phyloP scores from a whole-genome alignment of 371 early-diverging fungal genomes.

The Mortierella sp. region DNA sequence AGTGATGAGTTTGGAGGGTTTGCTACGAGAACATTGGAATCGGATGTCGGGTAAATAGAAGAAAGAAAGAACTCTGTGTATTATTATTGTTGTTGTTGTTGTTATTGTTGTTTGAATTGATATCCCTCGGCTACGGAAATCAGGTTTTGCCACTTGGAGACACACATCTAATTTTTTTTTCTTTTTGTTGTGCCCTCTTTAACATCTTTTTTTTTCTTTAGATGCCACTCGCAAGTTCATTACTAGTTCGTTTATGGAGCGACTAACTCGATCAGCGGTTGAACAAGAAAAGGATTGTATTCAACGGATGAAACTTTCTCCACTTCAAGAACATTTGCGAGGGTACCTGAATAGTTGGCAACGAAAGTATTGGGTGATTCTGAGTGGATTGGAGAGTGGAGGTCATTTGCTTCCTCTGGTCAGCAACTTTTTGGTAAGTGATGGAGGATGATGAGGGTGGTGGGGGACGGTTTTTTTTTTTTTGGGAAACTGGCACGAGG shows the following conservation, averaged over 20 bases:
- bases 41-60: constrained; percentile 34
- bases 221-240: constrained; percentile 48
- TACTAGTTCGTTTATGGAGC: constrained; percentile 45
- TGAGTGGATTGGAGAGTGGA: constrained; percentile 58
- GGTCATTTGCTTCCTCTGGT: constrained; percentile 63
- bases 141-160: too few relatives aligned
- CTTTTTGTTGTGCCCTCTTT: not conserved
- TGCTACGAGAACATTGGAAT: constrained; percentile 47
- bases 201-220: not conserved
- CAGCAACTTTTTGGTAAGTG: constrained; percentile 49
- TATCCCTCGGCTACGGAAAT: too few relatives aligned
- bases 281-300: constrained; percentile 41
- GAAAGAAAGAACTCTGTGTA: too few relatives aligned
- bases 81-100: too few relatives aligned
- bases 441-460: not conserved
- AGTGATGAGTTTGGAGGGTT: constrained; percentile 49
- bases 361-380: constrained; percentile 66
- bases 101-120: too few relatives aligned
- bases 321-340: constrained; percentile 43
- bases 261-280: constrained; percentile 36
- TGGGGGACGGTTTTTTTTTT: not conserved
- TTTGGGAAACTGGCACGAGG: too few relatives aligned
- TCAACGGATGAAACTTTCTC: constrained; percentile 28
- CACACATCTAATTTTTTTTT: too few relatives aligned
- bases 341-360: constrained; percentile 52